Base-by-base conservation (phyloP, 805 yeast genomes). In the Sungouiella blattae region DNA sequence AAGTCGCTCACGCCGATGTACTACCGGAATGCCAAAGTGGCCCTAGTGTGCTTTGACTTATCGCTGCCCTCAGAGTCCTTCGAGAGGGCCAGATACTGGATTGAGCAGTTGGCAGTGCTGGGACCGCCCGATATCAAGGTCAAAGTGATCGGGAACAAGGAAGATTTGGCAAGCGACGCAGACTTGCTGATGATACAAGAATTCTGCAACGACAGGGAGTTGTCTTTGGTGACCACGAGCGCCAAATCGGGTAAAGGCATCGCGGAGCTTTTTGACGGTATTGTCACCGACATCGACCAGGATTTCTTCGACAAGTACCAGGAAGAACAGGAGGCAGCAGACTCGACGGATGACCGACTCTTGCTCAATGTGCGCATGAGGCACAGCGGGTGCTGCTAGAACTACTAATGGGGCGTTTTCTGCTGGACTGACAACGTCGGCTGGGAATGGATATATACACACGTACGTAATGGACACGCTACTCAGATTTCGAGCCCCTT, bases 1-100 rank as follows among this genome's bases (percentile, higher is more conserved):
- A 60, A 64, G 35, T 59, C 67, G 18, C 55, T 67, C 23, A 67
- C 73, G 2, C 73, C 73, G 3, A 67, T 67, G 72, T 67, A 67
- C 45, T 67, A 67, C 45, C 47, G 73, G 22, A 65, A 65, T 41
- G 70, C 72, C 39, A 55, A 52, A 36, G 57, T 55, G 16, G 98
- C 98, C 0, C 69, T 93, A 16, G 83, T 93, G 0, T 95, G 94
- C 15, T 91, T 83, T 55, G 98, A 93, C 55, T 57, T 89, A 33
- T 78, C 84, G 1, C 82, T 50, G 30, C 43, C 56, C 4, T 47
- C 45, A 6, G 52, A 49, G 7, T 64, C 73, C 14, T 76, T 91
- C 48, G 73, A 69, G 16, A 77, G 86, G 40, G 96, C 96, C 1
- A 78, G 83, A 51, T 78, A 77, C 39, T 93, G 98, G 98, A 78